phyloP scores from a whole-genome alignment of 768 basidiomycete genomes.

The Mycena alexandri region DNA sequence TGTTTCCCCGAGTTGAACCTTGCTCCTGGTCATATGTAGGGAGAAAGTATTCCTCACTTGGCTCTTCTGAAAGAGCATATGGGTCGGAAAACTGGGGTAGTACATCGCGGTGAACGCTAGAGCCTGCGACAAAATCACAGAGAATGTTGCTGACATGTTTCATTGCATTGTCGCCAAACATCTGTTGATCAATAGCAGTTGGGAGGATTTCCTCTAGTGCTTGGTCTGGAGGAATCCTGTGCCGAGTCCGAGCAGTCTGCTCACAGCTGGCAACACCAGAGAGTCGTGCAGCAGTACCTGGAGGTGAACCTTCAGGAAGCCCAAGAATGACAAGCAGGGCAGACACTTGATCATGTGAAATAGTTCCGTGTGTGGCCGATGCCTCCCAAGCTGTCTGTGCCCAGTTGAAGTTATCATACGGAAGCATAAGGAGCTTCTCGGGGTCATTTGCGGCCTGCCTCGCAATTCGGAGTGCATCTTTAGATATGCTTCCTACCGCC shows the following conservation, averaged over 20 bases:
- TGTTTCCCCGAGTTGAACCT: constrained; percentile 16
- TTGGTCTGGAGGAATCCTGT: not conserved
- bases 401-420: constrained; percentile 46
- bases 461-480: constrained; percentile 16
- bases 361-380: constrained; percentile 30
- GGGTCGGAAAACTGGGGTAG: not conserved
- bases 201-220: not conserved
- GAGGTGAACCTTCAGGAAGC: not conserved
- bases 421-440: constrained; percentile 36
- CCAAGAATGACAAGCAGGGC: constrained; percentile 38
- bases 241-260: not conserved
- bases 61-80: not conserved
- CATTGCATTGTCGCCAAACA: not conserved
- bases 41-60: constrained; percentile 10
- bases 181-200: not conserved
- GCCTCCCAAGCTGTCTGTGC: constrained; percentile 31
- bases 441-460: constrained; percentile 34
- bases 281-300: not conserved
- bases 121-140: not conserved
- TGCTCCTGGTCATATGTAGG: constrained; percentile 17
- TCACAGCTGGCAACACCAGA: not conserved
- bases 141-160: not conserved
- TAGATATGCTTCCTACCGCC: constrained; percentile 30
- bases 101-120: not conserved
- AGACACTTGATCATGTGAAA: constrained; percentile 41